phyloP scores from a whole-genome alignment of 2,329 filamentous ascomycete species.

The Fusarium sp. region DNA sequence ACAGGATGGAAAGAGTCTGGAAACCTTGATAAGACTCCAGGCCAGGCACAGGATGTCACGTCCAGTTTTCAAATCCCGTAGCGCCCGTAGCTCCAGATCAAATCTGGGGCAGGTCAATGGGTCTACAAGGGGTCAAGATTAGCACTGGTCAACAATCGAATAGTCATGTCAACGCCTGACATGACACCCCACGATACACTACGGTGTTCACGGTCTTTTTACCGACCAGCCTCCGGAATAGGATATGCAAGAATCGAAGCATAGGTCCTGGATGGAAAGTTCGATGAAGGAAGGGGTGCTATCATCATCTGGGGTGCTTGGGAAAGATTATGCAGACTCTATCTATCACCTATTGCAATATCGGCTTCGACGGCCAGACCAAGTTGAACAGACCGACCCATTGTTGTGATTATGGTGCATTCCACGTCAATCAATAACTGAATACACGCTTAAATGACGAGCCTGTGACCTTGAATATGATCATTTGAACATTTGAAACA shows the following conservation, averaged over 20 bases:
- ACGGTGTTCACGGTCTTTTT: neutral
- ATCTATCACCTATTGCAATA: neutral
- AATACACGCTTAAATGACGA: neutral
- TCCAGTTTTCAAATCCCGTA: neutral
- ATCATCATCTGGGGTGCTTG: neutral
- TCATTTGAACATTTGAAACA: neutral
- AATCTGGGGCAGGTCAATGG: no score
- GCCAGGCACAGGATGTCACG: neutral
- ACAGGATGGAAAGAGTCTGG: neutral
- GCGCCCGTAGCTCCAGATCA: no score
- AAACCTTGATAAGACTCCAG: neutral
- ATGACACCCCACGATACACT: neutral
- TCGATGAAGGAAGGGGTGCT: neutral
- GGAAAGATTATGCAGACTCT: neutral
- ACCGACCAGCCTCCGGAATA: neutral
- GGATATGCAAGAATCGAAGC: neutral
- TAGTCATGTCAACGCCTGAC: neutral
- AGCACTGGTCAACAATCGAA: neutral
- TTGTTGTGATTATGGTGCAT: neutral
- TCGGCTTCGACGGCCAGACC: neutral
- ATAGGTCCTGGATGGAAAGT: neutral
- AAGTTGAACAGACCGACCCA: neutral
- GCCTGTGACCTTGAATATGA: neutral
- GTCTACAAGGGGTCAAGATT: no score
- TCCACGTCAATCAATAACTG: neutral